Evolutionary conservation across 352 stramenopile genomes (phyloP), one percentile per base, ranked within the genome.

Genomic region (Phytophthora pseudosyringae): DNA sequence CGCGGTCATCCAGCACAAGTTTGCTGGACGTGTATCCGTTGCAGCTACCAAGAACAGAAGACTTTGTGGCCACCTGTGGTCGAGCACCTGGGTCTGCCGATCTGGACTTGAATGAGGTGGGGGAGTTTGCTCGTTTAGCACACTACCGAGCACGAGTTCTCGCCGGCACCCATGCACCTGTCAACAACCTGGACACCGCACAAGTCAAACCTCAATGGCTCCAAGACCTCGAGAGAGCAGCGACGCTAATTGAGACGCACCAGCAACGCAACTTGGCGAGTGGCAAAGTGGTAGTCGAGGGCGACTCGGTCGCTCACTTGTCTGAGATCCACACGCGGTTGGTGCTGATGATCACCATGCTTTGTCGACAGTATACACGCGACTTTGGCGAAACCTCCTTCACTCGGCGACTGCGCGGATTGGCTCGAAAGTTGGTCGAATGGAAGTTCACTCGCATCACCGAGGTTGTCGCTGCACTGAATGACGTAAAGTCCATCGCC

Each of bases 61-160:
- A 53, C 3, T 79, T 82, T 8, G 8, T 75, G 0, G 29, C 41
- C 1, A 31, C 61, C 10, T 62, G 59, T 5, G 74, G 71, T 43
- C 64, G 68, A 4, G 43, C 57, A 11, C 72, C 60, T 26, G 70
- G 73, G 0, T 75, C 80, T 32, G 78, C 75, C 4, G 78, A 88
- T 38, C 58, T 87, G 10, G 65, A 89, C 29, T 59, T 91, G 13
- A 39, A 68, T 15, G 65, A 82, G 29, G 51, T 91, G 13, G 61
- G 83, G 21, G 65, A 67, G 11, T 91, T 89, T 45, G 82, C 69
- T 11, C 75, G 82, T 18, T n/a, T 89, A 11, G 80, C 73, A 1
- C 80, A 89, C 59, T 91, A 89, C 25, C 80, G 82, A 29, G 76
- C 80, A 10, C 78, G 72, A 16, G 78, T 91, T 49, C 58, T 91